Evolutionary conservation across 1,284 basidiomycete genomes (phyloP).

Genomic region (Rhodotorula sp.): DNA sequence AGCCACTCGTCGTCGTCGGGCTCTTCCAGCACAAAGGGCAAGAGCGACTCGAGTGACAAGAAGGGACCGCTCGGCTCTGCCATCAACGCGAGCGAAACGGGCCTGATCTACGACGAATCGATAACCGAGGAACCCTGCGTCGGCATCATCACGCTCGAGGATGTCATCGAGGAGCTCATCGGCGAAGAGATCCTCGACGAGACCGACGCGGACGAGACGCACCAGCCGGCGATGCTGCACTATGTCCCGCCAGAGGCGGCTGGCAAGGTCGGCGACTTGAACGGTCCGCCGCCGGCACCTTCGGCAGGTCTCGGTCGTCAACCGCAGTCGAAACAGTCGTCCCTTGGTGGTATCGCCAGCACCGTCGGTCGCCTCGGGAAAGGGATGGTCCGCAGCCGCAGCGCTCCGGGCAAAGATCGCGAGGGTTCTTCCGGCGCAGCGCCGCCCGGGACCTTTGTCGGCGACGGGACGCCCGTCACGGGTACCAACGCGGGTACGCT

Average conservation of each 20-base stretch:
- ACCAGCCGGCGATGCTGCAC: slow-evolving; percentile 8
- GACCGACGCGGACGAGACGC: slow-evolving; percentile 30
- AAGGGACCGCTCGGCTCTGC: slow-evolving; percentile 26
- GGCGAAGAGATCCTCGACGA: slow-evolving; percentile 83
- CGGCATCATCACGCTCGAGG: slow-evolving; percentile 90
- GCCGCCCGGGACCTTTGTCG: not conserved
- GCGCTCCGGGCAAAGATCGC: slow-evolving; percentile 17
- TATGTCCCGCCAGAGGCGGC: slow-evolving; percentile 26
- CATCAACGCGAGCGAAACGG: slow-evolving; percentile 3
- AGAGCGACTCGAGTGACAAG: slow-evolving; percentile 36
- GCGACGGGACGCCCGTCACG: not conserved
- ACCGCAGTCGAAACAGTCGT: slow-evolving; percentile 1
- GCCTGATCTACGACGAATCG: slow-evolving; percentile 48
- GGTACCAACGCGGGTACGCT: not conserved
- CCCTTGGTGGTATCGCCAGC: slow-evolving; percentile 4
- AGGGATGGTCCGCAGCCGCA: slow-evolving; percentile 8
- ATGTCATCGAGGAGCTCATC: slow-evolving; percentile 70
- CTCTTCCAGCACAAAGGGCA: slow-evolving; percentile 36
- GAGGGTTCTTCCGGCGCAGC: not conserved
- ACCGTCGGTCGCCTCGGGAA: slow-evolving; percentile 12
- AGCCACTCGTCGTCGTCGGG: slow-evolving; percentile 52
- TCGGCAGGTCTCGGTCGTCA: slow-evolving; percentile 12
- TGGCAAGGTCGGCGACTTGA: slow-evolving; percentile 1
- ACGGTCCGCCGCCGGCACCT: slow-evolving; percentile 17
- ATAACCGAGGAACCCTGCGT: slow-evolving; percentile 57